phyloP scores from a whole-genome alignment of 331 rosid genomes.

The Phaseolus coccineus region DNA sequence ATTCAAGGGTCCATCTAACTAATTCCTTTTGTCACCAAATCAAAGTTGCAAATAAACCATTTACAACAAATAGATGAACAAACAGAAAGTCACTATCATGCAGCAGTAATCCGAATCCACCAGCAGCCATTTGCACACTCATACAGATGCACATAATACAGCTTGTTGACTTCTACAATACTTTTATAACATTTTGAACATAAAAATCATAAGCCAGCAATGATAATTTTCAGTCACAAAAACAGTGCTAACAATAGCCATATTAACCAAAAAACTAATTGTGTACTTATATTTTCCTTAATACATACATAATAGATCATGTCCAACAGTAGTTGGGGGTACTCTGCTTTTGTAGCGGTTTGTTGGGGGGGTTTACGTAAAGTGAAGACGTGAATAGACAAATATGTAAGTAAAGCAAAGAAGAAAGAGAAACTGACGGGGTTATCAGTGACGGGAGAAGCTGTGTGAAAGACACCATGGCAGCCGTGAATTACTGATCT shows the following conservation, averaged over 20 bases:
- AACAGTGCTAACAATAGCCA: background rate
- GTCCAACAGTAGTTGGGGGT: background rate
- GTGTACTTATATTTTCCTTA: no score
- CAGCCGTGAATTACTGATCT: conserved; percentile 65
- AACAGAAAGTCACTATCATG: background rate
- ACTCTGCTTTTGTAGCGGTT: background rate
- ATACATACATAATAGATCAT: no score
- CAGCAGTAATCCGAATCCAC: background rate
- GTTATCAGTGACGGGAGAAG: conserved; percentile 90
- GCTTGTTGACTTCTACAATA: no score
- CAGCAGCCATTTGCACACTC: no score
- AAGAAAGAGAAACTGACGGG: conserved; percentile 58
- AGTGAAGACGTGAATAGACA: background rate
- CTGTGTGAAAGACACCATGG: conserved; percentile 85
- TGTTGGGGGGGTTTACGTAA: background rate
- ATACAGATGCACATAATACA: no score
- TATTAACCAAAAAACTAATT: background rate
- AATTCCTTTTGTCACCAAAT: no score
- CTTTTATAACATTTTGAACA: no score
- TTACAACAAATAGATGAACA: background rate
- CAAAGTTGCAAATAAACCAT: background rate
- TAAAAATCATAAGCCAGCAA: background rate
- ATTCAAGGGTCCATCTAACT: background rate
- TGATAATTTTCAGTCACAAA: background rate
- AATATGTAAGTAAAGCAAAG: background rate